Evolutionary conservation across 345 rosid genomes (phyloP).

Genomic region (Rubroshorea leprosula): DNA sequence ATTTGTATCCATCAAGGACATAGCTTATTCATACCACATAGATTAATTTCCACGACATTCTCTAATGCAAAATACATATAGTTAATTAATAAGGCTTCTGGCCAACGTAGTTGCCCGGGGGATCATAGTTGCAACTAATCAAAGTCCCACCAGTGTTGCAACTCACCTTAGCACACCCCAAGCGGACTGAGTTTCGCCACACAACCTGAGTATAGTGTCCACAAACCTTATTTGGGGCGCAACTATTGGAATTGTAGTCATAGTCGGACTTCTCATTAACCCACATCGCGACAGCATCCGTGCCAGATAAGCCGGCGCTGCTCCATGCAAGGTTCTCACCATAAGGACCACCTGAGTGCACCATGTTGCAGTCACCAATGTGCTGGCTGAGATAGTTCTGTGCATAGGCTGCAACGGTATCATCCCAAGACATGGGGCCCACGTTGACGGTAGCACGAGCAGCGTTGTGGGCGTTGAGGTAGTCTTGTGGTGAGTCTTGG

Average conservation of each 20-base stretch:
- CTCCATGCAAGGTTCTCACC: slow-evolving; percentile 62
- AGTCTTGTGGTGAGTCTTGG: slow-evolving; percentile 37
- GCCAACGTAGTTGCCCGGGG: slow-evolving; percentile 41
- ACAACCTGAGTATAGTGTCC: slow-evolving; percentile 74
- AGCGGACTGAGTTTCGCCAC: slow-evolving; percentile 43
- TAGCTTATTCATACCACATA: too few species aligned
- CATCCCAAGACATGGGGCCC: slow-evolving; percentile 44
- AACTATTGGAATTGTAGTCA: slow-evolving; percentile 41
- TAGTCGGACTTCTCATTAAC: slow-evolving; percentile 45
- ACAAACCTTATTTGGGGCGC: slow-evolving; percentile 40
- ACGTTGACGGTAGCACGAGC: slow-evolving; percentile 41
- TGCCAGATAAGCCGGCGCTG: slow-evolving; percentile 29
- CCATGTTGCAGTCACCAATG: slow-evolving; percentile 32
- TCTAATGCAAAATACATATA: not conserved
- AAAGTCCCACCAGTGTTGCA: slow-evolving; percentile 50
- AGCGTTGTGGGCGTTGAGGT: slow-evolving; percentile 41
- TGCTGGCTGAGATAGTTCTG: slow-evolving; percentile 32
- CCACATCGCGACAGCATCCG: slow-evolving; percentile 48
- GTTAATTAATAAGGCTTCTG: slow-evolving; percentile 9
- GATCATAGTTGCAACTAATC: slow-evolving; percentile 55
- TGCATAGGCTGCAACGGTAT: slow-evolving; percentile 38
- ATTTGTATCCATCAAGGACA: too few species aligned
- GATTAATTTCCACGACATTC: too few species aligned
- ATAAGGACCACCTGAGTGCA: slow-evolving; percentile 52
- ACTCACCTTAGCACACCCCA: slow-evolving; percentile 64